Base-by-base conservation (phyloP, 352 stramenopile species). In the Aphanomyces astaci region DNA sequence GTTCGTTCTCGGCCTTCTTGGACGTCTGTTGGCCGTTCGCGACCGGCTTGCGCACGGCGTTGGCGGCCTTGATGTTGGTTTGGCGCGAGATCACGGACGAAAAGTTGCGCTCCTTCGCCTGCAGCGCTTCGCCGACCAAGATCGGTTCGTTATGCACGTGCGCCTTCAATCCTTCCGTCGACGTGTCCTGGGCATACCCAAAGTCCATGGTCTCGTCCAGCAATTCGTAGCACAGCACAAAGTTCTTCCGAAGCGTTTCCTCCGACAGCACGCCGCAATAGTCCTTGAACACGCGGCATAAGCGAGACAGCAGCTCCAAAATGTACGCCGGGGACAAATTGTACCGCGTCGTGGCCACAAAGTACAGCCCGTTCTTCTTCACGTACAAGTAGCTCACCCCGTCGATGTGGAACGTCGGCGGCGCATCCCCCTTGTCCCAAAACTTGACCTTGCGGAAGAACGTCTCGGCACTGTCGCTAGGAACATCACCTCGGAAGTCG, bases 371-470 rank as follows among this genome's bases (percentile, higher is more conserved):
- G 82, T 98, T 99, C 71, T 98, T 96, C 79, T 98, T 98, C 10
- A 99, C 91, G 73, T 96, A 98, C 48, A 99, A 78, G 73, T 98
- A 99, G 71, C 95, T 99, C 39, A 99, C 87, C 60, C 96, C 96
- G 80, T 99, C 96, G 71, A 99, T 91, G 62, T 98, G 84, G 76
- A 99, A 98, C 43, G 98, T 92, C 40, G 97, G 97, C 48, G 96
- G 96, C 46, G 96, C 94, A 83, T 98, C 96, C 45, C 93, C 94
- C 56, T 90, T 92, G 64, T 98, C 93, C 95, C 96, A 99, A 75
- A 99, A 99, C 78, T 99, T 99, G 55, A 98, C 94, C 77, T 98
- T 99, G 62, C 96, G 94, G 84, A 99, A 99, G 79, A 99, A 99
- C 27, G 96, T 95, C 77, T 99, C 97, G 66, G 94, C 85, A 55